Base-by-base conservation (phyloP, 768 basidiomycete genomes). In the Termitomyces sp. region DNA sequence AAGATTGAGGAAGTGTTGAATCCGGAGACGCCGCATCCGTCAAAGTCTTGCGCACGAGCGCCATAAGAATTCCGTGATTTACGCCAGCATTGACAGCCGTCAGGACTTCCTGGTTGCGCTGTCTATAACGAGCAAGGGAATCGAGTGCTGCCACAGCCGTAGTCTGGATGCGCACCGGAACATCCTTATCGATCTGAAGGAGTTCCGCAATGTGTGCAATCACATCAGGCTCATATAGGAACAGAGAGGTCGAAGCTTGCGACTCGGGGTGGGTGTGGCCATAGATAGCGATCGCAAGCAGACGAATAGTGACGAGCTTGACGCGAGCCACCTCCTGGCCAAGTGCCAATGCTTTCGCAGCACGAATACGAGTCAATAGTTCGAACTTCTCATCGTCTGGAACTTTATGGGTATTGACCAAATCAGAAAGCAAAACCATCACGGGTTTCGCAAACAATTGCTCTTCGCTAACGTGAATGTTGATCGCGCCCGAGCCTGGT, bases 191-290 rank as follows among this genome's bases (percentile, higher is more conserved):
- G 42, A 91, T 81, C 64, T 92, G 91, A 41, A 98, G 78, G 23
- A 98, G 79, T 64, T 95, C 93, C 11, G 94, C 92, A 57, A 98
- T 78, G 65, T 95, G 91, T 1, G 80, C 75, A 62, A 97, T 86
- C 52, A 98, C 78, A 64, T 97, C 95, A 7, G 96, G 96, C 68
- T 98, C 95, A 65, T 94, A 95, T 11, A 98, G 79, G 75, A 98
- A 96, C 43, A 98, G 78, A 8, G 87, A 82, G 4, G 89, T 83
- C 41, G 85, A 80, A 1, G 91, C 89, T 67, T 87, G 84, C 40
- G 78, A 77, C 71, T 98, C 95, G 44, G 77, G 68, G 66, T 92
- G 86, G 52, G 91, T 92, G 69, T 93, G 92, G 31, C 90, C 90
- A 65, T 92, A 98, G 46, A 95, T 90, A 23, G 94, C 90, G 56